These are phyloP conservation scores for Yarrowia phangngaensis DNA, from an alignment of 805 yeast genomes.

Conservation along the genomic window DNA sequence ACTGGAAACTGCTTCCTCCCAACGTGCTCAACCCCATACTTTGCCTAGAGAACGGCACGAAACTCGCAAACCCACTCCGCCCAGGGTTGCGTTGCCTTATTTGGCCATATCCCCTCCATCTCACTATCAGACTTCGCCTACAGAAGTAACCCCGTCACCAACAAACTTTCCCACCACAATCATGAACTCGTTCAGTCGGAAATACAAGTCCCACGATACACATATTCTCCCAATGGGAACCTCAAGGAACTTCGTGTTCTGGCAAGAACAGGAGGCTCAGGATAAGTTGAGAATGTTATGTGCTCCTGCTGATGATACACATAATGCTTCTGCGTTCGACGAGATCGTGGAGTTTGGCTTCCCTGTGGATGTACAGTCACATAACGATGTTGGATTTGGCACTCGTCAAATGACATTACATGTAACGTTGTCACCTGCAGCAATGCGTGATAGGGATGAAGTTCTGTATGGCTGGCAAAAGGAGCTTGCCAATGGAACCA, in stretches of 20 bases:
- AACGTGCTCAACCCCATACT: too few species aligned
- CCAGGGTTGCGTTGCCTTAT: constrained; percentile 3
- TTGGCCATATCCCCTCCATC: constrained; percentile 2
- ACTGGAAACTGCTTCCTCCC: not conserved
- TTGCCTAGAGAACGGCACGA: too few species aligned
- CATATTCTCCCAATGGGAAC: constrained; percentile 22
- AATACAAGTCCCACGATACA: not conserved
- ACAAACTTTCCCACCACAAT: constrained; percentile 3
- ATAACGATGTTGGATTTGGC: constrained; percentile 15
- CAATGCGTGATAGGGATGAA: constrained; percentile 35
- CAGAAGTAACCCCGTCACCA: constrained; percentile 2
- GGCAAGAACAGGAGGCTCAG: constrained; percentile 11
- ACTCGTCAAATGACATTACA: constrained; percentile 35
- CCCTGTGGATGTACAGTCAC: constrained; percentile 28
- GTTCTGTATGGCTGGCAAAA: constrained; percentile 36
- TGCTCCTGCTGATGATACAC: constrained; percentile 3
- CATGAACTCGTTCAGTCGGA: constrained; percentile 9
- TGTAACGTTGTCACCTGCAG: constrained; percentile 34
- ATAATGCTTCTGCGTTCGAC: constrained; percentile 28
- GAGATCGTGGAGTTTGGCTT: constrained; percentile 35
- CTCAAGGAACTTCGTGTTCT: constrained; percentile 8
- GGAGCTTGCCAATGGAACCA: constrained; percentile 26
- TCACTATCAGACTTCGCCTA: not conserved
- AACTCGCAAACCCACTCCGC: constrained; percentile 20
- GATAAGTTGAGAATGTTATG: constrained; percentile 19